Evolutionary conservation across 2,329 filamentous ascomycete species (phyloP), one percentile per base, ranked within the genome.

Genomic region (Fulvia fulva): DNA sequence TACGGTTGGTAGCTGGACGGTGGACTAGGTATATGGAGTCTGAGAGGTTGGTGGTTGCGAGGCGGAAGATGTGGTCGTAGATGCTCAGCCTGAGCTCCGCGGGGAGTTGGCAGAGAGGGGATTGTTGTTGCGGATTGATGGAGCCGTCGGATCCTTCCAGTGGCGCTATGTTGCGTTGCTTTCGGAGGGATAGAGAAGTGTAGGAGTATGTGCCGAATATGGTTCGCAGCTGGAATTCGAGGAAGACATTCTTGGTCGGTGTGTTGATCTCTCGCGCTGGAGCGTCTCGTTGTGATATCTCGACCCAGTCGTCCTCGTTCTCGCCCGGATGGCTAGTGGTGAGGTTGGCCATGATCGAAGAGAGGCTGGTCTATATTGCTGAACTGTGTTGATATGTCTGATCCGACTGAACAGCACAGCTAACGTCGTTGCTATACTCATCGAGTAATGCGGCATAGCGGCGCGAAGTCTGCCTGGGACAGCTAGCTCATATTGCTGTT

Each of bases 41-140:
- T 11, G 50, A 54, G 34, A 61, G 57, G 16, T 67, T 69, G 8
- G 66, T 61, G 7, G 70, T 55, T 43, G 65, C 67, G 16, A 67
- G 56, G 3, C 65, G 66, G 14, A 80, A 70, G 28, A 78, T 70
- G 22, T 69, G 63, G 23, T 65, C 62, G 68, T 78, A 82, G 32
- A 88, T 81, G 67, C 87, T 78, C 51, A 87, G 81, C 25, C 80
- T 79, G 4, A 89, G 76, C 65, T 88, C 86, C 2, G 78, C 76
- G 23, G 87, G 80, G 1, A 89, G 77, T 16, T 63, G 68, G 70
- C 78, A 76, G 57, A 79, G 64, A n/a, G 37, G 37, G 11, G 64
- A 60, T 34, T 63, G 70, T n/a, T 58, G 58, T 22, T 61, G 66
- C 0, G 19, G 9, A 19, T 41, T 3, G 3, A 41, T 41, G 14